Percentiles rank a stretch among this genome's conserved stretches.
phyloP scores from a whole-genome alignment of 176 grass and related monocot genomes.

The Urochloa ruziziensis region DNA sequence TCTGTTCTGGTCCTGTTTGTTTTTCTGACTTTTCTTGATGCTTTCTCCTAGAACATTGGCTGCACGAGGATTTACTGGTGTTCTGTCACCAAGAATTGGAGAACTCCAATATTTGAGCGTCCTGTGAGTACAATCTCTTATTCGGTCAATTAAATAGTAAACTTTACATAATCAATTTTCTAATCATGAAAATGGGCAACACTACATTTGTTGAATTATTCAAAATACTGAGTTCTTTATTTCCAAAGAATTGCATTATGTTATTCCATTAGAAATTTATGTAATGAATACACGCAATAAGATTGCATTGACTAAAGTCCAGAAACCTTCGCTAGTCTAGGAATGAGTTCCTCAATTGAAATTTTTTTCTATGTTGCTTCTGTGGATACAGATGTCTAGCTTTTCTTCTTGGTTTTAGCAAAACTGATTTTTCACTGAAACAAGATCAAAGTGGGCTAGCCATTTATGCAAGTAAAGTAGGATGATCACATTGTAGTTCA shows the following conservation, averaged over 20 bases:
- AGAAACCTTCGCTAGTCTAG: background rate
- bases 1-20: background rate
- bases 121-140: slow-evolving; percentile 50
- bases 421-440: background rate
- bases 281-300: background rate
- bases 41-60: slow-evolving; percentile 61
- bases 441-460: background rate
- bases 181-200: background rate
- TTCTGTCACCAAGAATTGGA: slow-evolving; percentile 81
- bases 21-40: background rate
- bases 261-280: background rate
- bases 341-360: background rate
- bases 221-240: background rate
- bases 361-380: background rate
- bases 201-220: background rate
- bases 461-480: background rate
- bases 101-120: slow-evolving; percentile 70
- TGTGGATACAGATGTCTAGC: background rate
- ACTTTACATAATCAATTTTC: background rate
- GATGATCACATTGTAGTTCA: background rate
- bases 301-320: background rate
- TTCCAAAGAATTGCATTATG: background rate
- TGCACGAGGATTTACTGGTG: slow-evolving; percentile 70
- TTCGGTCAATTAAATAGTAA: background rate
- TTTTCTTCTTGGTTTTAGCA: background rate